Base-by-base conservation (phyloP, 108 stramenopile species). In the Cyclostephanos tholiformis region DNA sequence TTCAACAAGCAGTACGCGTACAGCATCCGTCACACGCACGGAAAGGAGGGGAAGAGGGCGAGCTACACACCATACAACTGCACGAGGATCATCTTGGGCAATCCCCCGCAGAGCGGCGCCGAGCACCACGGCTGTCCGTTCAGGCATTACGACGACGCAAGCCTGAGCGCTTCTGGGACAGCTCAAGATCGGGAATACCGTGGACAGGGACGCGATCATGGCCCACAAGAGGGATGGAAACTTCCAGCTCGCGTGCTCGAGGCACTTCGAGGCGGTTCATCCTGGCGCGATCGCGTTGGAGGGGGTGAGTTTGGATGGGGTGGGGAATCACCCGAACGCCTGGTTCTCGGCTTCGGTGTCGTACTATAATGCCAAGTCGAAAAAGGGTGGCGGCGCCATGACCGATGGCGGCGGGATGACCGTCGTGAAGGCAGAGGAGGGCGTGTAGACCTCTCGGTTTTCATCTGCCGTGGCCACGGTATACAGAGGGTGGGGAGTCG, bases 101-200 rank as follows among this genome's bases (percentile, higher is more conserved):
- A 80, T 72, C 72, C 94, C 27, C 91, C 92, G 1, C 70, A 79
- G 26, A 35, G 81, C 5, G 97, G 96, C 25, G 72, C 67, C 48
- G 96, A 97, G 25, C 88, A 94, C 80, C 98, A 99, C 76, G 99
- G 99, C 8, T 99, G 99, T 89, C 98, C 99, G 25, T 99, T 88
- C 90, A 88, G 91, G 36, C 96, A 97, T 80, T 90, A 82, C 56
- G 89, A 90, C 44, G 95, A 92, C 36, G 69, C 84, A 32, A 87
- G 95, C 52, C 84, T 99, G 16, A 62, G 73, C 29, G 22, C 60
- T 91, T 35, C 69, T 97, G 26, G 63, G 69, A 11, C 73, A 80
- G 55, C 65, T 89, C 48, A 82, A 91, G 57, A 77, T 97, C 77
- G 88, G 89, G 1, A 76, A 52, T 60, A 68, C 64, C 0, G n/a